These are phyloP conservation scores for Leishmania guyanensis DNA, from an alignment of 208 protist genomes.

Conservation along the genomic window DNA sequence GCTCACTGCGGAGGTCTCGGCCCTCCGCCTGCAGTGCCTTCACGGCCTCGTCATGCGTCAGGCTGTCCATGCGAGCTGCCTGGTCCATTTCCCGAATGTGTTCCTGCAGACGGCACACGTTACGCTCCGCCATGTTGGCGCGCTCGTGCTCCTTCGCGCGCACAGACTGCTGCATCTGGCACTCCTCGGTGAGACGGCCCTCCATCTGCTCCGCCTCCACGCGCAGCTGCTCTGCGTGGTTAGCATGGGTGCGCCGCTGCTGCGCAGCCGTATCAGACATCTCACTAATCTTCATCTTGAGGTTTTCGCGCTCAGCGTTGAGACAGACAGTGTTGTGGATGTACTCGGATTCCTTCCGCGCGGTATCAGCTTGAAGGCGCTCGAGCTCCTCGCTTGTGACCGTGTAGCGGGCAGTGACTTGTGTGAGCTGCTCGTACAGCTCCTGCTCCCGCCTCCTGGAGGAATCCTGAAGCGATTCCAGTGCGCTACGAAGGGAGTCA, in stretches of 20 bases:
- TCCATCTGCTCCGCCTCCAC: constrained; percentile 47
- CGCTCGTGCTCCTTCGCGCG: constrained; percentile 42
- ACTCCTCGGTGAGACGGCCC: constrained; percentile 37
- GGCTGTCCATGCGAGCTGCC: constrained; percentile 13
- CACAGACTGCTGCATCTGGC: constrained; percentile 23
- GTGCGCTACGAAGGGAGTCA: constrained; percentile 15
- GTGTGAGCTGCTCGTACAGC: constrained; percentile 80
- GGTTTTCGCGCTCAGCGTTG: constrained; percentile 77
- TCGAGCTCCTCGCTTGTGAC: constrained; percentile 54
- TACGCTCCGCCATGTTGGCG: constrained; percentile 53
- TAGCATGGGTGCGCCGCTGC: constrained; percentile 37
- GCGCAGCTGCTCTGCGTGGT: constrained; percentile 45
- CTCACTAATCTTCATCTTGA: constrained; percentile 56
- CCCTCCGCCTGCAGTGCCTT: constrained; percentile 57
- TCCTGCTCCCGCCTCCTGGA: constrained; percentile 39
- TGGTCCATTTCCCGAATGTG: constrained; percentile 40
- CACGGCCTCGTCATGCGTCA: constrained; percentile 45
- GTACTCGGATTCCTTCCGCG: constrained; percentile 72
- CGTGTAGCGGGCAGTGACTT: constrained; percentile 76
- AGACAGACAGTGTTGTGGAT: constrained; percentile 79
- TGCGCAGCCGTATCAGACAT: constrained; percentile 42
- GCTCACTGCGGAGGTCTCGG: constrained; percentile 60
- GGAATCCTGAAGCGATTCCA: constrained; percentile 40
- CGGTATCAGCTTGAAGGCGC: constrained; percentile 34
- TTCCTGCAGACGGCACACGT: constrained; percentile 51